phyloP scores from a whole-genome alignment of 1,284 basidiomycete genomes.

The Amylostereum chailletii region DNA sequence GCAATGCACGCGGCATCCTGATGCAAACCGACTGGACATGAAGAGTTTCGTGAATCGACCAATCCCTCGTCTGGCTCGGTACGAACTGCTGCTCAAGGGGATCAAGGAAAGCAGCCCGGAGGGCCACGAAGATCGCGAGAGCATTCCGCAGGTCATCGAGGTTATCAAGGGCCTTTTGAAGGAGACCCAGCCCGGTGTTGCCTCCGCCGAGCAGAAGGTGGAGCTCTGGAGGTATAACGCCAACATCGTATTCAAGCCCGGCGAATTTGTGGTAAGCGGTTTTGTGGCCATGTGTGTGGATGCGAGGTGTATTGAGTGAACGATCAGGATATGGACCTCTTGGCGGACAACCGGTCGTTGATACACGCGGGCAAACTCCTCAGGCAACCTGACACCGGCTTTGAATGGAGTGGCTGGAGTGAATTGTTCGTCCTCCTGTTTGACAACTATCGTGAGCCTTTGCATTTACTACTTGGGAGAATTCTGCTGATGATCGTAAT shows the following conservation, averaged over 20 bases:
- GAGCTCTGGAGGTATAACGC: slow-evolving; percentile 81
- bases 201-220: slow-evolving; percentile 78
- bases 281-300: neutral
- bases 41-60: slow-evolving; percentile 86
- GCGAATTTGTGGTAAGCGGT: slow-evolving; percentile 63
- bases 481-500: slow-evolving; percentile 8
- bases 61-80: slow-evolving; percentile 82
- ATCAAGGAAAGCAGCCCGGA: slow-evolving; percentile 68
- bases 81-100: slow-evolving; percentile 76
- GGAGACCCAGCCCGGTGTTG: slow-evolving; percentile 78
- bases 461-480: neutral
- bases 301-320: neutral
- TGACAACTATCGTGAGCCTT: slow-evolving; percentile 79
- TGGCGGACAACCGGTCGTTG: slow-evolving; percentile 75
- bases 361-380: slow-evolving; percentile 78
- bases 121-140: slow-evolving; percentile 70
- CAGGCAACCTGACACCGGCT: slow-evolving; percentile 79
- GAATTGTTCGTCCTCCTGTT: slow-evolving; percentile 85
- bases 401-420: slow-evolving; percentile 75
- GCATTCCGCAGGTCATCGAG: slow-evolving; percentile 78
- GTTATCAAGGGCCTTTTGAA: slow-evolving; percentile 79
- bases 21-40: slow-evolving; percentile 75
- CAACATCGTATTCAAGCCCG: slow-evolving; percentile 70
- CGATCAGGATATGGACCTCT: slow-evolving; percentile 75
- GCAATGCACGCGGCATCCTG: slow-evolving; percentile 65